Evolutionary conservation across 1,284 basidiomycete genomes (phyloP).

Genomic region (Coniferiporia sulphurascens): DNA sequence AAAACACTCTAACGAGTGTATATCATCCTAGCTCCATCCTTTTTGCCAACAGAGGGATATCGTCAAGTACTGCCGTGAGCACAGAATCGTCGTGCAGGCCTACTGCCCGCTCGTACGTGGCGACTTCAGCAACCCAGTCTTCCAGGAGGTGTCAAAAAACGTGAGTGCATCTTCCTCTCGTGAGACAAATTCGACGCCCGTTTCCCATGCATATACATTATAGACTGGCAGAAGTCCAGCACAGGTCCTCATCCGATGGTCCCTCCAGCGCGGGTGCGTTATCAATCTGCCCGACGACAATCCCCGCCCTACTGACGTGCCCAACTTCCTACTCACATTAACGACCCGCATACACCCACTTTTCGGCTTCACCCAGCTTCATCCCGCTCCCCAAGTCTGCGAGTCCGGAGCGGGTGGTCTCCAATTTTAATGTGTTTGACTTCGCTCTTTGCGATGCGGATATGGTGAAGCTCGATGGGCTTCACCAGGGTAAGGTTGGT

Average conservation of each 20-base stretch:
- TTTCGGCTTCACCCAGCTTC: conserved; percentile 34
- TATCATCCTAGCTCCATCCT: conserved; percentile 39
- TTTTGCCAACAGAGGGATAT: conserved; percentile 49
- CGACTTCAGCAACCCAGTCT: conserved; percentile 34
- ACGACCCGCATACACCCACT: no score
- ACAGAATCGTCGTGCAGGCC: conserved; percentile 44
- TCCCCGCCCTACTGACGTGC: no score
- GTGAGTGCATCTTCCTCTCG: conserved; percentile 20
- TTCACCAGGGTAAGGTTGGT: conserved; percentile 22
- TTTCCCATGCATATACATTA: background rate
- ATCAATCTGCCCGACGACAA: background rate
- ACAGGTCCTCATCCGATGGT: conserved; percentile 67
- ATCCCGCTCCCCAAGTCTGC: conserved; percentile 74
- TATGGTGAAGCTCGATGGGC: no score
- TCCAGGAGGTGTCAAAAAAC: conserved; percentile 40
- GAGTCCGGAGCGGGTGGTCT: conserved; percentile 58
- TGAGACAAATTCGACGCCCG: background rate
- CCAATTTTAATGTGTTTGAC: conserved; percentile 36
- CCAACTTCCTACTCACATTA: no score
- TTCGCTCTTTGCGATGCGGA: no score
- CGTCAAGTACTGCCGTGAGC: conserved; percentile 40
- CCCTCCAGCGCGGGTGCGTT: conserved; percentile 53
- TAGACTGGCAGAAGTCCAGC: conserved; percentile 46
- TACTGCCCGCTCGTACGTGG: conserved; percentile 50
- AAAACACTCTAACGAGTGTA: background rate